phyloP scores from a whole-genome alignment of 2,329 filamentous ascomycete species.

The Lasiodiplodia hormozganensis region DNA sequence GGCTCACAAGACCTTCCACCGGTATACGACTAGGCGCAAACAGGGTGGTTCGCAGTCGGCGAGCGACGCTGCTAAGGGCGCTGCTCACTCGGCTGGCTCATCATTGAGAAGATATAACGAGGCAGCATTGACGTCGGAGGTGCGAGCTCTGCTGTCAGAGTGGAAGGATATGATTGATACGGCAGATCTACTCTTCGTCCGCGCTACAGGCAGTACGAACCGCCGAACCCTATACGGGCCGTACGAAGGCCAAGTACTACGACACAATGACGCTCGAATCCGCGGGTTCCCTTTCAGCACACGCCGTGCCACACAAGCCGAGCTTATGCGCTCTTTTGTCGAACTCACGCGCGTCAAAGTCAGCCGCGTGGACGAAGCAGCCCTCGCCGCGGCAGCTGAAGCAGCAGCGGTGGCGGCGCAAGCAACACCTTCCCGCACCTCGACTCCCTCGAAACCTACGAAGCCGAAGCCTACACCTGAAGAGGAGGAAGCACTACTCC shows the following conservation, averaged over 20 bases:
- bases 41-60: constrained; percentile 95
- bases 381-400: constrained; percentile 58
- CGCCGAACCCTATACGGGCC: constrained; percentile 86
- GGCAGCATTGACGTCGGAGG: constrained; percentile 85
- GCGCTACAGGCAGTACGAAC: constrained; percentile 87
- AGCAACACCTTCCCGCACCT: constrained; percentile 37
- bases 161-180: constrained; percentile 89
- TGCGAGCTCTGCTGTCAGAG: constrained; percentile 77
- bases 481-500: constrained; percentile 80
- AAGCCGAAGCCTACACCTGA: constrained; percentile 75
- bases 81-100: constrained; percentile 91
- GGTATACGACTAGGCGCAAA: constrained; percentile 94
- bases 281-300: constrained; percentile 94
- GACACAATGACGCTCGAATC: constrained; percentile 77
- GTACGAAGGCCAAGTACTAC: constrained; percentile 86
- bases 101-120: constrained; percentile 93
- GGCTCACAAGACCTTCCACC: constrained; percentile 96
- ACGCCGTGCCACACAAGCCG: constrained; percentile 86
- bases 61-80: constrained; percentile 92
- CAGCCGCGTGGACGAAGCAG: constrained; percentile 74
- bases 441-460: constrained; percentile 53
- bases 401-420: constrained; percentile 49
- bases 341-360: constrained; percentile 92
- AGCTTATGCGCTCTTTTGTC: constrained; percentile 92
- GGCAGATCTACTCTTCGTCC: constrained; percentile 84